A percentile compares a stretch with the other conserved stretches of the same genome.
Conservation (phyloP, 768 basidiomycete genomes). For the Kondoa subrosea region DNA sequence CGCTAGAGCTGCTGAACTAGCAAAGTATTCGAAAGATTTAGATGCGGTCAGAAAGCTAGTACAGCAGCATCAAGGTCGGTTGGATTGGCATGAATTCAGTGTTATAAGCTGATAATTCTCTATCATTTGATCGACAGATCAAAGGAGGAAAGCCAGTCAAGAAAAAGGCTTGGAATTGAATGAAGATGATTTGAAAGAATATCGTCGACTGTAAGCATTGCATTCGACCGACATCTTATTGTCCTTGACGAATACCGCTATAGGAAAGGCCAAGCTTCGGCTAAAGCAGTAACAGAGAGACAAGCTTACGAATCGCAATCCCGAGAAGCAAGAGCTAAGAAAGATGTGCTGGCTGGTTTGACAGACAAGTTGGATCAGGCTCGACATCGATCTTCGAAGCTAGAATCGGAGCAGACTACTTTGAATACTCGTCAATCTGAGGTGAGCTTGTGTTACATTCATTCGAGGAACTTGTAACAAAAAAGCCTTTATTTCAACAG, state of each 20-base stretch:
- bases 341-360: constrained; percentile 48
- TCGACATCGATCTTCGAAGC: constrained; percentile 42
- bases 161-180: constrained; percentile 55
- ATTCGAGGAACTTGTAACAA: background rate
- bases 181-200: constrained; percentile 72
- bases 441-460: constrained; percentile 35
- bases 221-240: background rate
- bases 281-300: constrained; percentile 69
- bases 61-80: constrained; percentile 58
- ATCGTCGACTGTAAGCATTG: constrained; percentile 52
- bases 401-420: constrained; percentile 28
- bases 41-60: constrained; percentile 50
- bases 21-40: constrained; percentile 47
- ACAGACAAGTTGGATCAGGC: constrained; percentile 54
- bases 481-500: constrained; percentile 22
- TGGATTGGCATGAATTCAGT: background rate
- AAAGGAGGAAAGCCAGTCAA: constrained; percentile 53
- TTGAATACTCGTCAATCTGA: constrained; percentile 41
- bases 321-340: constrained; percentile 62
- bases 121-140: constrained; percentile 47
- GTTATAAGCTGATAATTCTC: background rate
- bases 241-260: background rate
- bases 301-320: constrained; percentile 62
- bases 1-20: constrained; percentile 32
- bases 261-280: constrained; percentile 63